A percentile compares a stretch with the other conserved stretches of the same genome.
Evolutionary conservation across 176 grass and related monocot genomes (phyloP).

Genomic region (Alopecurus myosuroides): DNA sequence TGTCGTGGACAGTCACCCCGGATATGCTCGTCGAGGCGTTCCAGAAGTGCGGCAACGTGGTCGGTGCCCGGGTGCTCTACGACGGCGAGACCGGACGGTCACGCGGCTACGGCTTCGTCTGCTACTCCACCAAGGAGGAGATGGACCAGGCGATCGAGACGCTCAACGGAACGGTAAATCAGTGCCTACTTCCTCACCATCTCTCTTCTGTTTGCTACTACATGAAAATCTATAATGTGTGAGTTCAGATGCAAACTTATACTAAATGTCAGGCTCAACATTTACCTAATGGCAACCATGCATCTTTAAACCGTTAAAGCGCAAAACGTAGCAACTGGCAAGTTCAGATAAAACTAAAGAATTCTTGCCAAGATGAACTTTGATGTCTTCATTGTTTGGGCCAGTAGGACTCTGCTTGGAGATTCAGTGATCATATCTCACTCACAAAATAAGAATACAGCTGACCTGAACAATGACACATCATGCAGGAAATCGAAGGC

Average conservation of each 20-base stretch:
- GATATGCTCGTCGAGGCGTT: slow-evolving; percentile 63
- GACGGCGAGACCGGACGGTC: slow-evolving; percentile 82
- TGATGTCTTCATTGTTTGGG: not conserved
- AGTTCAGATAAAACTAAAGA: not conserved
- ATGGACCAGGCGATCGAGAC: slow-evolving; percentile 68
- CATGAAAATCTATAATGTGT: not conserved
- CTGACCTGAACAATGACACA: not conserved
- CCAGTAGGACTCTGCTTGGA: not conserved
- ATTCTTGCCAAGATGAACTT: not conserved
- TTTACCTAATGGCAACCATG: not conserved
- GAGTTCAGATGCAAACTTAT: not conserved
- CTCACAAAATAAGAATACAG: not conserved
- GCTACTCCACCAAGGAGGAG: slow-evolving; percentile 83
- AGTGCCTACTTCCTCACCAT: not conserved
- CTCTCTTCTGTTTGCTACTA: not conserved
- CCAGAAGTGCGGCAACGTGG: slow-evolving; percentile 57
- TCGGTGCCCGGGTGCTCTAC: slow-evolving; percentile 67
- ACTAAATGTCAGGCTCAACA: not conserved
- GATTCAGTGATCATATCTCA: not conserved
- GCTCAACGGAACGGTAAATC: slow-evolving; percentile 59
- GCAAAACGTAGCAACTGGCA: not conserved
- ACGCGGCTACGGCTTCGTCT: slow-evolving; percentile 82
- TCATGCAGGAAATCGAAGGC: slow-evolving; percentile 72
- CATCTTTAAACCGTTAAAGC: not conserved
- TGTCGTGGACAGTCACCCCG: slow-evolving; percentile 75